Base-by-base conservation (phyloP, 352 stramenopile genomes). In the Phytophthora agathidicida region DNA sequence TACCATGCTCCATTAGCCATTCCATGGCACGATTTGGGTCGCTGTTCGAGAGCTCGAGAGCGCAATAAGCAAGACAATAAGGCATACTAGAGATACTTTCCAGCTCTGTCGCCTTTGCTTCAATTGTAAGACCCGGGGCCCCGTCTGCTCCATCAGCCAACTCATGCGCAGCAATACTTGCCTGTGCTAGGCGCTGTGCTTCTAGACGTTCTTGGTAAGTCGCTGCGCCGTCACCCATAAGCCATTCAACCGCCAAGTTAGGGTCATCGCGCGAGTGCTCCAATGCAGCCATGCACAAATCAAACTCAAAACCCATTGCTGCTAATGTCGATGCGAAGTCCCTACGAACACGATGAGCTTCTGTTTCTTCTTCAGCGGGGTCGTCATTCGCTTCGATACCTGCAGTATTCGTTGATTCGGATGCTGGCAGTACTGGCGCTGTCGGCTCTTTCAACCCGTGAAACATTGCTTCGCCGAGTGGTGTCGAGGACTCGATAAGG, bases 251-350 rank as follows among this genome's bases (percentile, higher is more conserved):
- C 3, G 87, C 87, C 16, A 86, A 43, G 43, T 94, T 96, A 2
- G 86, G 87, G 26, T 96, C 87, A 58, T 96, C 87, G 7, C 82
- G 73, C 9, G 83, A 87, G 30, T 92, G 73, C 38, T 94, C 85
- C 5, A 96, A 62, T 9, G 87, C 87, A 19, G 76, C 68, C 83
- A 96, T 91, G 45, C 87, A 96, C 14, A 96, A 65, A 5, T 94
- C 87, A 60, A 96, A 94, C 47, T 93, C 87, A 28, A 96, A 96
- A 0, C 87, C 87, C 87, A 96, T 96, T 1, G 83, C 86, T 31
- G 85, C 85, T 22, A 96, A 58, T 5, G 82, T 94, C 1, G 85
- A 89, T 10, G 87, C 87, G 42, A 96, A 94, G 0, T 84, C 83
- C 39, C 84, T 74, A 35, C 87, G 82, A 37, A 85, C 68, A 17